Percentiles rank a stretch among this genome's conserved stretches.
Evolutionary conservation across 2,329 filamentous ascomycete species (phyloP).

Genomic region (Diatrype stigma): DNA sequence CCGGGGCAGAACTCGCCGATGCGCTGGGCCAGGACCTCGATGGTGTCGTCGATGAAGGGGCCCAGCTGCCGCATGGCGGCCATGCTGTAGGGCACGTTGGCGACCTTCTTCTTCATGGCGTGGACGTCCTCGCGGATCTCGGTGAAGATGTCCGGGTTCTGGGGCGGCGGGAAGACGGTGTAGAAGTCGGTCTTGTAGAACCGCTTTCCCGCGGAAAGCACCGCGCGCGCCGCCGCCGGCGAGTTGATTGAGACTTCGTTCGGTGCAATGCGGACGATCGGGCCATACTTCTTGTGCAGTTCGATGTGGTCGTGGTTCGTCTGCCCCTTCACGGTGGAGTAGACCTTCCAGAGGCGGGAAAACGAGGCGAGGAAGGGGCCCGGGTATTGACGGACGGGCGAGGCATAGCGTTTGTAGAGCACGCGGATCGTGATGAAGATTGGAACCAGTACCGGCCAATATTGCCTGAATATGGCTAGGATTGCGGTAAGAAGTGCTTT

Average conservation of each 20-base stretch:
- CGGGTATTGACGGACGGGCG: conserved; percentile 23
- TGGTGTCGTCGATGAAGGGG: conserved; percentile 48
- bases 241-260: conserved; percentile 44
- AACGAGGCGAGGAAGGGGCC: conserved; percentile 26
- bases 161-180: conserved; percentile 49
- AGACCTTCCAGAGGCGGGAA: conserved; percentile 38
- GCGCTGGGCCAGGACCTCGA: conserved; percentile 40
- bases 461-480: conserved; percentile 26
- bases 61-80: conserved; percentile 48
- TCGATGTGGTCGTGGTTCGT: conserved; percentile 40
- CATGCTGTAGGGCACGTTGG: conserved; percentile 50
- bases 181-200: conserved; percentile 53
- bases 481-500: conserved; percentile 26
- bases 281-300: conserved; percentile 42
- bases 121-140: conserved; percentile 51
- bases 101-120: conserved; percentile 50
- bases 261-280: conserved; percentile 45
- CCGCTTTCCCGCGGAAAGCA: conserved; percentile 46
- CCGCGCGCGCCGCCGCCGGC: conserved; percentile 39
- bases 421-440: conserved; percentile 25
- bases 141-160: conserved; percentile 56
- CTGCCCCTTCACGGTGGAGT: conserved; percentile 32
- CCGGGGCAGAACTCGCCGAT: conserved; percentile 35
- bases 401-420: conserved; percentile 30
- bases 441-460: conserved; percentile 27